Conservation (phyloP, 2,329 filamentous ascomycete genomes). For the Dactylonectria estremocensis region DNA sequence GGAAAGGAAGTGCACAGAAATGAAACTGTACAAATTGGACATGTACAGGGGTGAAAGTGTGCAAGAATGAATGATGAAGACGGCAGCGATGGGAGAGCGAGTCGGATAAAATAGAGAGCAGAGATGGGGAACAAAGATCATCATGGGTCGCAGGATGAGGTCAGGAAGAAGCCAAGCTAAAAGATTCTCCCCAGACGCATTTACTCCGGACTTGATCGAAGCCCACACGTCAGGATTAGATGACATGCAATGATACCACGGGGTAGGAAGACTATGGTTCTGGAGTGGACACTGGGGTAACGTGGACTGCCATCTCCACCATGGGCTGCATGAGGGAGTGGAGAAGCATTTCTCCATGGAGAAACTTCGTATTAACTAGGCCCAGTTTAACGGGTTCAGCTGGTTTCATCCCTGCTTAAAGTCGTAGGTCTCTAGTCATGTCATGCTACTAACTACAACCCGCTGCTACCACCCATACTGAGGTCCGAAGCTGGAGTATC, state of each 20-base stretch:
- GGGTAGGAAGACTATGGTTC: neutral
- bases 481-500: too few relatives aligned
- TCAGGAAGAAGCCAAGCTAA: neutral
- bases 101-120: slow-evolving; percentile 10
- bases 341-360: slow-evolving; percentile 24
- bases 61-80: neutral
- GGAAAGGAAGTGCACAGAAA: neutral
- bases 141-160: neutral
- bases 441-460: too few relatives aligned
- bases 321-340: slow-evolving; percentile 6
- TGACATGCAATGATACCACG: slow-evolving; percentile 22
- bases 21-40: neutral
- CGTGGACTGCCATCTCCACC: too few relatives aligned
- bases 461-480: too few relatives aligned
- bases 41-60: neutral
- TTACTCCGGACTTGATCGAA: neutral
- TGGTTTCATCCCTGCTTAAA: neutral
- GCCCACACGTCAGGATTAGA: neutral
- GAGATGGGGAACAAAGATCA: slow-evolving; percentile 9
- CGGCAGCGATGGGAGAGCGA: neutral
- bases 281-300: slow-evolving; percentile 9
- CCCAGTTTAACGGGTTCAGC: neutral
- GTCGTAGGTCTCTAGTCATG: too few relatives aligned
- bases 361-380: slow-evolving; percentile 24
- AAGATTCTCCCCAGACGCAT: neutral